Evolutionary conservation across 495 filamentous ascomycete species (phyloP).

Genomic region (Astrocystis sublimbata): DNA sequence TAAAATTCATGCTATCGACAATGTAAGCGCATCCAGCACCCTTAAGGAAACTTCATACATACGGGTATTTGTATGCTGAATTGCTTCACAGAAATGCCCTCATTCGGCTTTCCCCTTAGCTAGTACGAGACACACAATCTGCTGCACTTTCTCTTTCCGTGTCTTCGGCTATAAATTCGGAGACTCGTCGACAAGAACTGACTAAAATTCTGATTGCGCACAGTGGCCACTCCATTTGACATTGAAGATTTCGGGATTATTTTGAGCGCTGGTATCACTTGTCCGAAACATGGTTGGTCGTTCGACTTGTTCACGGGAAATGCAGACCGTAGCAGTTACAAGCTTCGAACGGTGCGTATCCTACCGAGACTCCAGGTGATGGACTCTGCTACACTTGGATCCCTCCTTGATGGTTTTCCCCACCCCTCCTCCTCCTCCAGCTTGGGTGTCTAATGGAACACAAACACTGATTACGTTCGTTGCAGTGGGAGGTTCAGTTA

Average conservation of each 20-base stretch:
- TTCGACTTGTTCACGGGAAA: constrained; percentile 60
- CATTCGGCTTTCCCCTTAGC: constrained; percentile 58
- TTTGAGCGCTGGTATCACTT: constrained; percentile 55
- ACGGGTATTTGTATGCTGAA: constrained; percentile 14
- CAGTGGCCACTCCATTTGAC: constrained; percentile 57
- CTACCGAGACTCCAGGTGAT: background rate
- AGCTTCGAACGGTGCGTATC: constrained; percentile 43
- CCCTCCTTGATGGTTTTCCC: too few relatives aligned
- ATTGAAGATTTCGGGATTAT: constrained; percentile 63
- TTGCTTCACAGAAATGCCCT: constrained; percentile 55
- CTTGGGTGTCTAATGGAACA: background rate
- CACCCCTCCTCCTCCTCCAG: background rate
- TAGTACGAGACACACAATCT: background rate
- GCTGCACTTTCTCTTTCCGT: background rate
- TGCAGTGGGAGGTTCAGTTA: constrained; percentile 57
- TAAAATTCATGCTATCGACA: constrained; percentile 60
- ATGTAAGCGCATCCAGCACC: constrained; percentile 44
- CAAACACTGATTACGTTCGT: background rate
- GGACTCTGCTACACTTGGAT: too few relatives aligned
- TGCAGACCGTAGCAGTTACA: constrained; percentile 59
- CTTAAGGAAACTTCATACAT: too few relatives aligned
- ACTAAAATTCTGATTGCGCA: constrained; percentile 22
- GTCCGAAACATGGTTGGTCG: constrained; percentile 63
- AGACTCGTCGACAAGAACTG: background rate
- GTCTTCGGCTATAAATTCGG: background rate